Percentiles rank a stretch among this genome's conserved stretches.
Evolutionary conservation across 306 rosid genomes (phyloP).

Genomic region (Lathyrus aphaca): DNA sequence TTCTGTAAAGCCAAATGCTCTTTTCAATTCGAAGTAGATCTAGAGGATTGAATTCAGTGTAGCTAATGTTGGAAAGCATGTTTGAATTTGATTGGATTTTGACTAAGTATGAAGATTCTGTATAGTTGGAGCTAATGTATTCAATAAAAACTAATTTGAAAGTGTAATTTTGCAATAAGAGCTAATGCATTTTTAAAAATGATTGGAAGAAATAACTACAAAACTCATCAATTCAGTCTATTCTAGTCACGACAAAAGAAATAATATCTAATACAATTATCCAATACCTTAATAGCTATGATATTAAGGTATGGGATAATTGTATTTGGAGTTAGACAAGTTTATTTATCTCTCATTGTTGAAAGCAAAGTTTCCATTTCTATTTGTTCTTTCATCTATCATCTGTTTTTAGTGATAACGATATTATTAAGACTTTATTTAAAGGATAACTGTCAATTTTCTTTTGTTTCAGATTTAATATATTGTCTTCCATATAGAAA

Average conservation of each 20-base stretch:
- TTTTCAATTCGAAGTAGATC: constrained; percentile 38
- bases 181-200: neutral
- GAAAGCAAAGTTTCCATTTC: neutral
- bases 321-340: constrained; percentile 3
- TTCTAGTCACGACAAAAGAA: neutral
- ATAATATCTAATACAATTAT: neutral
- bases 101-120: neutral
- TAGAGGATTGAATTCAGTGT: constrained; percentile 1
- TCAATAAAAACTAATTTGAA: too few relatives aligned
- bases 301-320: too few relatives aligned
- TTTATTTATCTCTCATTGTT: neutral
- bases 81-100: constrained; percentile 1
- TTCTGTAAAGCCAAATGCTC: constrained; percentile 44
- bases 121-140: neutral
- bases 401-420: neutral
- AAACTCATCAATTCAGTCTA: neutral
- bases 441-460: neutral
- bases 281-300: neutral
- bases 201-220: neutral
- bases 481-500: neutral
- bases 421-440: neutral
- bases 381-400: neutral
- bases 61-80: neutral
- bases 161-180: neutral
- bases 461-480: constrained; percentile 17